Conservation (phyloP, 1,139 yeast genomes). For the Diutina rugosa region DNA sequence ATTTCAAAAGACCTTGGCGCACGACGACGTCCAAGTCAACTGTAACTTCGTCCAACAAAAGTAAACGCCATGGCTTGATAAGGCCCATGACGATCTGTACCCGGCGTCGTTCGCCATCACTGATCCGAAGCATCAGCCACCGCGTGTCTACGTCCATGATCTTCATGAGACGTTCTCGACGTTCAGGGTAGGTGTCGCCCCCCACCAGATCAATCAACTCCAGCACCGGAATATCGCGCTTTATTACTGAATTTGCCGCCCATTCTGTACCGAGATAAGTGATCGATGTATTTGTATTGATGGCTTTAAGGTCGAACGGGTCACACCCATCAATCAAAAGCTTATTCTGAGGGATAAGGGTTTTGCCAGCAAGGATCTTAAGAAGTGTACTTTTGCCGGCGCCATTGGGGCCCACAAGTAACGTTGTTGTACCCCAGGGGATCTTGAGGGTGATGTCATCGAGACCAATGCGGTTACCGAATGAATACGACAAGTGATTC, state of each 20-base stretch:
- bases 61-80: conserved; percentile 75
- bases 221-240: conserved; percentile 80
- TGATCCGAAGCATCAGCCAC: conserved; percentile 88
- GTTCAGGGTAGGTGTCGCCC: conserved; percentile 56
- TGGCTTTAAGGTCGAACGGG: conserved; percentile 45
- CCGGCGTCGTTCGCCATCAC: conserved; percentile 91
- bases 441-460: conserved; percentile 46
- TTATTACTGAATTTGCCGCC: conserved; percentile 86
- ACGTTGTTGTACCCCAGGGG: conserved; percentile 61
- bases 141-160: conserved; percentile 72
- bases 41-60: conserved; percentile 86
- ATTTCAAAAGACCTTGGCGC: conserved; percentile 57
- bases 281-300: conserved; percentile 23
- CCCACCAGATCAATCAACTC: conserved; percentile 74
- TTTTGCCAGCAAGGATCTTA: conserved; percentile 80
- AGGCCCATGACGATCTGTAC: conserved; percentile 93
- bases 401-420: conserved; percentile 88
- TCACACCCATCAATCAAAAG: conserved; percentile 67
- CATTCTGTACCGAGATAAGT: conserved; percentile 95
- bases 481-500: conserved; percentile 52
- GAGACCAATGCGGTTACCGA: conserved; percentile 50
- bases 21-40: conserved; percentile 93
- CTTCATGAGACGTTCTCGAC: conserved; percentile 64
- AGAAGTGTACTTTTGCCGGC: conserved; percentile 92
- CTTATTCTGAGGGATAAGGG: conserved; percentile 62